A percentile compares a stretch with the other conserved stretches of the same genome.
phyloP scores from a whole-genome alignment of 345 rosid genomes.

The Eucalyptus leucophloia region DNA sequence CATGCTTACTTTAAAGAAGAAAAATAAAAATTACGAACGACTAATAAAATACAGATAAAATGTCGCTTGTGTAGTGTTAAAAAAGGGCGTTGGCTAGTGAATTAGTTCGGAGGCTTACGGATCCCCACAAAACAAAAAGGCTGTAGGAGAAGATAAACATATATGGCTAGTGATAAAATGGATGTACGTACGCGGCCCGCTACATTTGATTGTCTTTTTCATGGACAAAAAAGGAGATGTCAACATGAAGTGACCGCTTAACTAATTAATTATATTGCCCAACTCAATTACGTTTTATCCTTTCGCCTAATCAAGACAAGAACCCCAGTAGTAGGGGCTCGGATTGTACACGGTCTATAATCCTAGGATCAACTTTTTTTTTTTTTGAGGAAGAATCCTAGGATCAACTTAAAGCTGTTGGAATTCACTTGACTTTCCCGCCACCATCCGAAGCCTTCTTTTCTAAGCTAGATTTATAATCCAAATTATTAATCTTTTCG shows the following conservation, averaged over 20 bases:
- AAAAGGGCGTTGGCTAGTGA: background rate
- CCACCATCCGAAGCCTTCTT: background rate
- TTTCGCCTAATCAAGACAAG: background rate
- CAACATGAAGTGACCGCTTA: background rate
- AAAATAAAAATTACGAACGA: background rate
- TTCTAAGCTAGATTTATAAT: background rate
- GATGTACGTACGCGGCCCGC: background rate
- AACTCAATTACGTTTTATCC: background rate
- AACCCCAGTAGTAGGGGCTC: background rate
- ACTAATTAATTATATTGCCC: background rate
- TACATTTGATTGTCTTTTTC: background rate
- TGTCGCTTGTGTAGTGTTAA: background rate
- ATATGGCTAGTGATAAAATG: background rate
- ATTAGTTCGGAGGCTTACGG: background rate
- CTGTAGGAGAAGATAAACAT: background rate
- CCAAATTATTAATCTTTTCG: background rate
- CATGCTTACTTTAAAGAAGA: background rate
- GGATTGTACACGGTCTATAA: background rate
- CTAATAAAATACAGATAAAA: background rate
- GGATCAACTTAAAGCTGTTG: background rate
- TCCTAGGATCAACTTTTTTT: background rate
- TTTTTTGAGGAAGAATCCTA: too few relatives aligned
- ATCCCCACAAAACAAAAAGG: background rate
- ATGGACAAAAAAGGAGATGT: background rate
- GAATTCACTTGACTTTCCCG: background rate